phyloP scores from a whole-genome alignment of 495 filamentous ascomycete species.

The Bacidia gigantensis region DNA sequence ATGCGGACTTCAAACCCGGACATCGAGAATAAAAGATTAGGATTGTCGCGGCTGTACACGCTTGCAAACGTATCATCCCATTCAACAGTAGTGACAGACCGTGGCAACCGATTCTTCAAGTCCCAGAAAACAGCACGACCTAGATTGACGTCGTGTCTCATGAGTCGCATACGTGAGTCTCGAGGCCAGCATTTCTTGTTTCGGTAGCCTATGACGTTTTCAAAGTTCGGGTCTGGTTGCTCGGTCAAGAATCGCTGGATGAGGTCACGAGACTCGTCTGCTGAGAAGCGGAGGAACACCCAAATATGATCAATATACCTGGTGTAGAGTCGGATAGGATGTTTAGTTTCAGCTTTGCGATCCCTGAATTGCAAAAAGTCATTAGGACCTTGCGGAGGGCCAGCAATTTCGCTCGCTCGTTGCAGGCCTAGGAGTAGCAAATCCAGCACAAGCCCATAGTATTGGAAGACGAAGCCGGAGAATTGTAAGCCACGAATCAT shows the following conservation, averaged over 20 bases:
- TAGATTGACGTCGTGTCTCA: conserved; percentile 98
- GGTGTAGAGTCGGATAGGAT: conserved; percentile 93
- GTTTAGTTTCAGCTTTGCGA: conserved; percentile 73
- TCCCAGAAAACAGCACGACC: conserved; percentile 99
- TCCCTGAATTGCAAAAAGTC: conserved; percentile 98
- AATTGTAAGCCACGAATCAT: conserved; percentile 97
- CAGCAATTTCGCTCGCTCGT: conserved; percentile 91
- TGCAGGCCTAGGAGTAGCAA: conserved; percentile 84
- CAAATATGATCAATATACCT: conserved; percentile 97
- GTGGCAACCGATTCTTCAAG: conserved; percentile 87
- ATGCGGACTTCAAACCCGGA: conserved; percentile 96
- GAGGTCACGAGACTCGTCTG: conserved; percentile 88
- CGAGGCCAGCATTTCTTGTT: conserved; percentile 99
- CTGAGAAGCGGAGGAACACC: conserved; percentile 89
- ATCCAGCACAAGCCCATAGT: conserved; percentile 93
- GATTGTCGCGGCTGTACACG: conserved; percentile 97
- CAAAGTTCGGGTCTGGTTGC: conserved; percentile 97
- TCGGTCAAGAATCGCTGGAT: conserved; percentile 98
- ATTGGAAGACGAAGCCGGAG: conserved; percentile 97
- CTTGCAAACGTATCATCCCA: conserved; percentile 99
- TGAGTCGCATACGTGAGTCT: conserved; percentile 92
- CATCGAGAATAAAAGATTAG: conserved; percentile 96
- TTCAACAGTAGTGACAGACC: conserved; percentile 92
- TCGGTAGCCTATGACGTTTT: conserved; percentile 97
- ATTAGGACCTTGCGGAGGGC: conserved; percentile 90